Base-by-base conservation (phyloP, 1,139 yeast species). In the Sugiyamaella xylanicola region DNA sequence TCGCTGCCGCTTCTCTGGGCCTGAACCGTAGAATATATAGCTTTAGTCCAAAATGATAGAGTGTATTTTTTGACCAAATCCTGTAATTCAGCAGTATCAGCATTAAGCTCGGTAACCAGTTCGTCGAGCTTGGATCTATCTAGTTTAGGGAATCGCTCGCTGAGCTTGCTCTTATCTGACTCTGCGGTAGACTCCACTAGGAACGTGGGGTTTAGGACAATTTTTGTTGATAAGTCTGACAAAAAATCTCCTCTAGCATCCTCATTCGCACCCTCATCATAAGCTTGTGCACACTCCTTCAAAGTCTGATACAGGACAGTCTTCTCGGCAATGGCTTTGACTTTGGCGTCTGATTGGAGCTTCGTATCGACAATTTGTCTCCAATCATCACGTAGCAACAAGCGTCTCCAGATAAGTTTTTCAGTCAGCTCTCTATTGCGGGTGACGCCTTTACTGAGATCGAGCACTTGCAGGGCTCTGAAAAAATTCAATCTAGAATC, bases 381-480 rank as follows among this genome's bases (percentile, higher is more conserved):
- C 88, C 90, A 85, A 61, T 83, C 81, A 61, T 84, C 86, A 1
- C 80, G 76, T n/a, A 83, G 64, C 8, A 87, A 72, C 48, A 86
- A 75, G 57, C 93, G 75, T 63, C 84, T 74, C 93, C 95, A 87
- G 1, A 86, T 72, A 15, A 77, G 65, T 15, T 71, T 70, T 50
- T 72, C 74, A 49, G 72, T 70, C 13, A 71, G 60, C 1, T 58
- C 56, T 42, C 72, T 74, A 39, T 68, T 71, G n/a, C 64, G 62
- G 25, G 20, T 21, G 15, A 67, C 59, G 2, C 69, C 59, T 15
- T 68, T 65, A 37, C 66, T 63, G 7, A 73, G 68, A 29, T 73
- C 58, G 22, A 75, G 70, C 17, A 80, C 62, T 56, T 76, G 75
- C 52, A 81, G 63, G 0, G 84, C 80, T 41, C 73, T 68, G 55